These are phyloP conservation scores for Phellopilus nigrolimitatus DNA, from an alignment of 1,284 basidiomycete species.

Conservation along the genomic window DNA sequence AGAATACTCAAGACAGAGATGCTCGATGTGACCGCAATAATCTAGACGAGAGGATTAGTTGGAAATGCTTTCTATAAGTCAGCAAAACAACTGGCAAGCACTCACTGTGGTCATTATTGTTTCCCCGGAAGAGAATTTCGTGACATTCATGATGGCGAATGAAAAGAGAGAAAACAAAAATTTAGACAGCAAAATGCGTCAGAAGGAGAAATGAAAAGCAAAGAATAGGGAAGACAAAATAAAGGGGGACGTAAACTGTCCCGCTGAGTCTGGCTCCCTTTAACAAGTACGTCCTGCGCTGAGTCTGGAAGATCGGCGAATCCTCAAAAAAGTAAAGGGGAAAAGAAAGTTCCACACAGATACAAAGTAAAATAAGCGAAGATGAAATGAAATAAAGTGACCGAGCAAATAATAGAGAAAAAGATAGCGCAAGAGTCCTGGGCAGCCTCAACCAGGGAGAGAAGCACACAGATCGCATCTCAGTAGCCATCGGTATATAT, in stretches of 20 bases:
- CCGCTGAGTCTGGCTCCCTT: too few species aligned
- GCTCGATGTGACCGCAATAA: conserved; percentile 48
- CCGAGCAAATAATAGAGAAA: conserved; percentile 12
- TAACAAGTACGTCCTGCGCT: conserved; percentile 36
- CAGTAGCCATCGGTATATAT: conserved; percentile 1
- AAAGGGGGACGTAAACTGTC: conserved; percentile 21
- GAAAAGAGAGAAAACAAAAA: conserved; percentile 21
- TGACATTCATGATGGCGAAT: conserved; percentile 23
- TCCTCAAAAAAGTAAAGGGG: conserved; percentile 36
- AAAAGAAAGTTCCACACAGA: conserved; percentile 15
- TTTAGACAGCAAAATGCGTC: too few species aligned
- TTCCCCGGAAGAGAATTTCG: conserved; percentile 29
- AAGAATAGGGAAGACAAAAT: conserved; percentile 27
- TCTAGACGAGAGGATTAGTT: conserved; percentile 30
- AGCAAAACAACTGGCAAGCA: conserved; percentile 16
- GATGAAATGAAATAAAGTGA: conserved; percentile 9
- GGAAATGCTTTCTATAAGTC: background rate
- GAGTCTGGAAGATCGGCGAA: conserved; percentile 23
- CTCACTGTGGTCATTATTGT: conserved; percentile 43
- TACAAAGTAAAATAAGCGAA: conserved; percentile 18
- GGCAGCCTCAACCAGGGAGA: conserved; percentile 7
- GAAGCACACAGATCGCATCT: background rate
- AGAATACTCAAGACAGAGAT: conserved; percentile 47
- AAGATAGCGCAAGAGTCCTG: background rate
- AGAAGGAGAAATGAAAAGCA: too few species aligned